Percentiles rank a stretch among this genome's conserved stretches.
Evolutionary conservation across 371 early-diverging fungal species (phyloP).

Genomic region (Zychaea mexicana): DNA sequence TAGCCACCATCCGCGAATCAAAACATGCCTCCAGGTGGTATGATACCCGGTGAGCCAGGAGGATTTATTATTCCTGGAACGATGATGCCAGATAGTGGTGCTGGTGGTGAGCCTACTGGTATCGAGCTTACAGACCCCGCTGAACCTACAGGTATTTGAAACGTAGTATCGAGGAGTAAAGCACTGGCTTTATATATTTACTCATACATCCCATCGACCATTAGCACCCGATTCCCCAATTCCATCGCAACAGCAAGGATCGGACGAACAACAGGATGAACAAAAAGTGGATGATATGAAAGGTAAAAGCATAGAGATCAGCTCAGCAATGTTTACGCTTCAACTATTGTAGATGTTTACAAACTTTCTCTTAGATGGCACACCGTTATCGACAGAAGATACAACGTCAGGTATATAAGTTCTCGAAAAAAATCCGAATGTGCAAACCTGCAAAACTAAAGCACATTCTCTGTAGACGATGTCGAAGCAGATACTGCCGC

Average conservation of each 20-base stretch:
- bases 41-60: neutral
- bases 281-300: neutral
- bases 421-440: neutral
- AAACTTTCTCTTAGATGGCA: neutral
- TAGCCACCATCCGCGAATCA: neutral
- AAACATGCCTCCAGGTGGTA: neutral
- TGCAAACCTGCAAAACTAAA: too few species aligned
- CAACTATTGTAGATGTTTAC: too few species aligned
- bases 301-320: neutral
- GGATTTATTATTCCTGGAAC: constrained; percentile 16
- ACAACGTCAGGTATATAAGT: neutral
- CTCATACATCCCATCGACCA: too few species aligned
- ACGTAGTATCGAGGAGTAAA: neutral
- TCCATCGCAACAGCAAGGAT: neutral
- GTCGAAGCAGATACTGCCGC: neutral
- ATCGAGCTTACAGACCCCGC: neutral
- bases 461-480: too few species aligned
- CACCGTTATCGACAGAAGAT: neutral
- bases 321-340: neutral
- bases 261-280: neutral
- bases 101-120: neutral
- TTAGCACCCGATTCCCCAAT: neutral
- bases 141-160: neutral
- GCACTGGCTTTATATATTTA: neutral
- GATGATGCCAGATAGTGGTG: neutral